Base-by-base conservation (phyloP, 2,329 filamentous ascomycete genomes). In the Torrubiella hemipterigena region DNA sequence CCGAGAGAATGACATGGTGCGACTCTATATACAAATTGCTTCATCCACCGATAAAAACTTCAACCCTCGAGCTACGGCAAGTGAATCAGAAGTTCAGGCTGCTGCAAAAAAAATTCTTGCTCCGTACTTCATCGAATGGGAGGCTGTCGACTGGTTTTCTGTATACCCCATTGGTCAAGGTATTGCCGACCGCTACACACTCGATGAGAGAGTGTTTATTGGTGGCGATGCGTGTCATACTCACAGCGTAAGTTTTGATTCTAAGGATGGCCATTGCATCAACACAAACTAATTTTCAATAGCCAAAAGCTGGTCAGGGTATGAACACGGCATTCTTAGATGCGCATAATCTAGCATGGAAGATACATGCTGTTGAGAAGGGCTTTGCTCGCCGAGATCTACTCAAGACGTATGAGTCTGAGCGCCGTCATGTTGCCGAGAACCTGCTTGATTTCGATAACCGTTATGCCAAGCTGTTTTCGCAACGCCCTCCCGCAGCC, bases 331-430 rank as follows among this genome's bases (percentile, higher is more conserved):
- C 78, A 4, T 84, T 85, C 56, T 62, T 81, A 31, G 81, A 89
- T 43, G 85, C 85, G 1, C 73, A 85, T 37, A 96, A 95, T 54
- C 65, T 96, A 24, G 87, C 87, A 7, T 96, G 87, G 87, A 96
- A 96, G 62, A 82, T 95, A 31, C 87, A 94, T 50, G 77, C 82
- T 21, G 89, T 95, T 8, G 86, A 94, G 51, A 67, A 69, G 17
- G 85, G 85, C 10, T 83, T 93, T 42, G 83, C 85, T 2, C 60
- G 76, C 18, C 78, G 82, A 38, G 71, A 73, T 4, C 66, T 91
- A 13, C 69, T 96, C 30, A 72, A 77, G 38, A 91, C 87, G 0
- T 96, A 95, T 52, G 84, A 95, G 58, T 67, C 69, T 3, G 87
- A 95, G 57, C 78, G 87, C 35, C 87, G 83, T 51, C 67, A 80